Evolutionary conservation across 2,329 filamentous ascomycete genomes (phyloP), one percentile per base, ranked within the genome.

Genomic region (Colletotrichum sp.): DNA sequence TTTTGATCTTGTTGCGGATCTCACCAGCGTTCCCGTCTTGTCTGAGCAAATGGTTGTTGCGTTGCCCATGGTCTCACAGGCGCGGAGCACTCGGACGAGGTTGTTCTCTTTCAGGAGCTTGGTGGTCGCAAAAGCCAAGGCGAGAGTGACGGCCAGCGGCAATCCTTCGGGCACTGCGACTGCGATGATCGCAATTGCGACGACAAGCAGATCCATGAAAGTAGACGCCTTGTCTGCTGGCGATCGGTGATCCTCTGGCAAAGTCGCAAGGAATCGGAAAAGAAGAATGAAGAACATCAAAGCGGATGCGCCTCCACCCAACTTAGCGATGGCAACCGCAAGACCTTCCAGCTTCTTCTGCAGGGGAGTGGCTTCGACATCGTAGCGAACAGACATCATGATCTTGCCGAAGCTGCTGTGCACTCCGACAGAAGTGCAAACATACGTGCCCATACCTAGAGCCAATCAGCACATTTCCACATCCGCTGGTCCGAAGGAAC

Each of bases 41-140:
- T 95, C 94, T 3, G 94, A 96, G 84, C 94, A 96, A 67, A 96
- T 93, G 0, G 93, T 94, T 2, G 91, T 93, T 4, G 91, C 91
- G 79, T 94, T 94, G 6, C 93, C 93, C 93, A 94, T 94, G 8
- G 92, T 93, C 81, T 94, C 93, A 82, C 93, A 94, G 75, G 93
- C 93, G 74, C 92, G 90, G 16, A 94, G 87, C 61, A 93, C 87
- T 74, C 92, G 91, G 19, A 94, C 93, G 59, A 94, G 84, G 78
- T 94, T 94, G 85, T 94, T 93, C 82, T 94, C 93, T 79, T 92
- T 93, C 48, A 94, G 85, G 90, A 94, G 93, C 65, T 91, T 89
- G 34, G 91, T 93, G 0, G 92, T 94, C 15, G 93, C 93, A 81
- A 94, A 94, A 25, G 92, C 93, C 44, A 94, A 83, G 4, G 93